phyloP scores from a whole-genome alignment of 1,284 basidiomycete species.

The Ceratobasidium sp. region DNA sequence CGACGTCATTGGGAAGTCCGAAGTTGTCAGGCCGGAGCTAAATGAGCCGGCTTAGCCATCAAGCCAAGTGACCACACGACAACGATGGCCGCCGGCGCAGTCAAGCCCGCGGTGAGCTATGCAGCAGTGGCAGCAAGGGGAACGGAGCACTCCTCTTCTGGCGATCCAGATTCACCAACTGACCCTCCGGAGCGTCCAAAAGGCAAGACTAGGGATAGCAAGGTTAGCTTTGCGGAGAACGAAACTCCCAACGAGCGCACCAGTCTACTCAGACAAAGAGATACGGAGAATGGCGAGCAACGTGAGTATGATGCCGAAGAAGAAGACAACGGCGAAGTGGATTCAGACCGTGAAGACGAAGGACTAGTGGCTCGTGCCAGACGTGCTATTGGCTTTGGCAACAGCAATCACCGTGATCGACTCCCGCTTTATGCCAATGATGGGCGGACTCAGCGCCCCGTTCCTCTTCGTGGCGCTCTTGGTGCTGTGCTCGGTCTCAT shows the following conservation, averaged over 20 bases:
- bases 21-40: slow-evolving; percentile 1
- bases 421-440: slow-evolving; percentile 50
- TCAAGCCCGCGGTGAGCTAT: slow-evolving; percentile 43
- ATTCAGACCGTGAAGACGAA: slow-evolving; percentile 42
- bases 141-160: slow-evolving; percentile 11
- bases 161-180: neutral
- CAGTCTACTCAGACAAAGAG: slow-evolving; percentile 42
- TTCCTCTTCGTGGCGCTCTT: slow-evolving; percentile 31
- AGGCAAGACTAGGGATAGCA: slow-evolving; percentile 41
- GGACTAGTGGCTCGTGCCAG: slow-evolving; percentile 43
- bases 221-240: slow-evolving; percentile 46
- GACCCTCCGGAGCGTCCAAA: slow-evolving; percentile 21
- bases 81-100: slow-evolving; percentile 44
- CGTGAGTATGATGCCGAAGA: slow-evolving; percentile 46
- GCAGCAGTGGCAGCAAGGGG: slow-evolving; percentile 37
- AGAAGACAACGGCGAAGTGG: slow-evolving; percentile 37
- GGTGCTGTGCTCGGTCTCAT: slow-evolving; percentile 45
- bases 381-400: slow-evolving; percentile 34
- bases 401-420: slow-evolving; percentile 4
- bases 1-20: slow-evolving; percentile 29
- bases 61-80: slow-evolving; percentile 40
- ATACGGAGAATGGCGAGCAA: slow-evolving; percentile 4
- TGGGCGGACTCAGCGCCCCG: slow-evolving; percentile 28
- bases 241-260: slow-evolving; percentile 41
- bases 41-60: neutral